Evolutionary conservation across 2,329 filamentous ascomycete species (phyloP).

Genomic region (Hymenoscyphus repandus): DNA sequence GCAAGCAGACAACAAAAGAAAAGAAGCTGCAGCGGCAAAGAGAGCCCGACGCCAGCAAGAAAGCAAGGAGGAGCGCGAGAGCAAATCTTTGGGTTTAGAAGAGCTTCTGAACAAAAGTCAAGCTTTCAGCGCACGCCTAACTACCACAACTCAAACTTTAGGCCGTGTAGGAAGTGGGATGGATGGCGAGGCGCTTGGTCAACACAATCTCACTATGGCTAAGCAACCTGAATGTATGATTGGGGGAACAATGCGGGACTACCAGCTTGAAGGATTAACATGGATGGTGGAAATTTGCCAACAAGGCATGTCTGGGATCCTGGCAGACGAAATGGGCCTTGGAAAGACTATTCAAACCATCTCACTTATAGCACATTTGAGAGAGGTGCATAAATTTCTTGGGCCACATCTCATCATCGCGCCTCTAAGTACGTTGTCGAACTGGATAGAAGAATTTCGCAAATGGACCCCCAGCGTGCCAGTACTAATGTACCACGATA

Average conservation of each 20-base stretch:
- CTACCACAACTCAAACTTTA: constrained; percentile 57
- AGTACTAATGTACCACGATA: constrained; percentile 86
- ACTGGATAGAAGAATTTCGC: constrained; percentile 92
- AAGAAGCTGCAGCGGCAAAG: constrained; percentile 1
- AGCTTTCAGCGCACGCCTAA: constrained; percentile 57
- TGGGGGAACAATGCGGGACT: constrained; percentile 86
- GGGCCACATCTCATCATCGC: constrained; percentile 90
- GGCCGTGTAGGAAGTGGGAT: constrained; percentile 57
- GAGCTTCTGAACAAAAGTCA: constrained; percentile 54
- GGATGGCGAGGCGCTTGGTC: constrained; percentile 54
- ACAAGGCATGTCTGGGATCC: constrained; percentile 59
- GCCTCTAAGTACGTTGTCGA: constrained; percentile 84
- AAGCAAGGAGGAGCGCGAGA: constrained; percentile 42
- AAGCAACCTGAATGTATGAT: constrained; percentile 80
- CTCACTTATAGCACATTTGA: constrained; percentile 63
- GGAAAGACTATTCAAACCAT: constrained; percentile 52
- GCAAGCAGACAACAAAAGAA: constrained; percentile 1
- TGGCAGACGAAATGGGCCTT: constrained; percentile 58
- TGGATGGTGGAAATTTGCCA: constrained; percentile 72
- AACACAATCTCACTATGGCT: constrained; percentile 70
- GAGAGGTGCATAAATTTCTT: constrained; percentile 76
- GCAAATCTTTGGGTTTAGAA: constrained; percentile 55
- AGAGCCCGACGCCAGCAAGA: not conserved
- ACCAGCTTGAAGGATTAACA: constrained; percentile 89
- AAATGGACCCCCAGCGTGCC: constrained; percentile 88